phyloP scores from a whole-genome alignment of 2,329 filamentous ascomycete species.

The Fusarium sp. region DNA sequence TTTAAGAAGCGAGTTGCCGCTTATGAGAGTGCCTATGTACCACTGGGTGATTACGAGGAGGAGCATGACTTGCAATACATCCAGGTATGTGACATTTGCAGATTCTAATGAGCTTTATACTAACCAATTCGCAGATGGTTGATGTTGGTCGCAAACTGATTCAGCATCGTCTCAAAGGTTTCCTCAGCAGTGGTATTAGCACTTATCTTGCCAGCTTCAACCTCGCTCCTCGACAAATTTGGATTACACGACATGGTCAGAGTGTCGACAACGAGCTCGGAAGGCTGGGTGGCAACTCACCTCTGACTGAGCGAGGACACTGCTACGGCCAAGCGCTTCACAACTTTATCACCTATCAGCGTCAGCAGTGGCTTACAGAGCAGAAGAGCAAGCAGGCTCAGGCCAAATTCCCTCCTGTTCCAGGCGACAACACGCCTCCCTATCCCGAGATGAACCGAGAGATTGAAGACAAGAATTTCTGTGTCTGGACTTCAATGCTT shows the following conservation, averaged over 20 bases:
- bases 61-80: slow-evolving; percentile 93
- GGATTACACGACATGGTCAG: slow-evolving; percentile 97
- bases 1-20: slow-evolving; percentile 94
- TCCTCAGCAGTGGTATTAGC: slow-evolving; percentile 91
- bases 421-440: slow-evolving; percentile 93
- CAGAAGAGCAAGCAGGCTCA: slow-evolving; percentile 84
- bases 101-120: slow-evolving; percentile 13
- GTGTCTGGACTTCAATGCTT: slow-evolving; percentile 98
- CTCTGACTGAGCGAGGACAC: slow-evolving; percentile 84
- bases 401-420: slow-evolving; percentile 88
- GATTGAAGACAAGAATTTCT: slow-evolving; percentile 88
- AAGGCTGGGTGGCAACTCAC: slow-evolving; percentile 92
- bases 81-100: slow-evolving; percentile 64
- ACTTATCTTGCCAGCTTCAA: slow-evolving; percentile 98
- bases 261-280: slow-evolving; percentile 89
- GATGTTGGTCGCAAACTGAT: slow-evolving; percentile 96
- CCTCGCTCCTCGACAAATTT: slow-evolving; percentile 93
- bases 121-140: slow-evolving; percentile 77
- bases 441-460: slow-evolving; percentile 87
- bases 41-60: slow-evolving; percentile 92
- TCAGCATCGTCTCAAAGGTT: slow-evolving; percentile 90
- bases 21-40: slow-evolving; percentile 94
- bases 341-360: slow-evolving; percentile 85
- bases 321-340: slow-evolving; percentile 85
- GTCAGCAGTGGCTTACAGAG: slow-evolving; percentile 84